phyloP scores from a whole-genome alignment of 176 grass and related monocot species.

The Cenchrus purpureus region DNA sequence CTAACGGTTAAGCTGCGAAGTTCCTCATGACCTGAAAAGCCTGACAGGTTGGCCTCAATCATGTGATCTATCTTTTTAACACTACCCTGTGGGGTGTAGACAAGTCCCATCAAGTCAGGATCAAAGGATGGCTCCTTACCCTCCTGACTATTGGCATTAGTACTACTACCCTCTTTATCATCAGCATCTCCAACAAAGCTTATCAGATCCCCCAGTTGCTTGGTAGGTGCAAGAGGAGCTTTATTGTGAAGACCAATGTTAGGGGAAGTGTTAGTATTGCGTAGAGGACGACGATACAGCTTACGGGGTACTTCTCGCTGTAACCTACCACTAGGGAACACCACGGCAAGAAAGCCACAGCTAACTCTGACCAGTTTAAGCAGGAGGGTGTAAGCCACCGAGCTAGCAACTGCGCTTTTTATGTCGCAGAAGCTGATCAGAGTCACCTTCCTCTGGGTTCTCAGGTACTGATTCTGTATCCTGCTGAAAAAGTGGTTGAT shows the following conservation, averaged over 20 bases:
- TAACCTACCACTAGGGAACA: conserved; percentile 46
- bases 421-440: conserved; percentile 61
- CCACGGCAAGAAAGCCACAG: conserved; percentile 38
- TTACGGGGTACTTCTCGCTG: conserved; percentile 10
- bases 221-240: conserved; percentile 21
- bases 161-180: conserved; percentile 15
- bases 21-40: conserved; percentile 34
- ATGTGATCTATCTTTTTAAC: conserved; percentile 50
- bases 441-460: conserved; percentile 40
- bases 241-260: not conserved
- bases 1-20: not conserved
- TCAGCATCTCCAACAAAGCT: conserved; percentile 13
- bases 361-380: conserved; percentile 42
- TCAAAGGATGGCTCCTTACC: conserved; percentile 10
- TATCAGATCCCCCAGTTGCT: conserved; percentile 39
- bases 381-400: conserved; percentile 20
- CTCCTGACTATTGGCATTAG: not conserved
- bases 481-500: conserved; percentile 61
- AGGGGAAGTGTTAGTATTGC: not conserved
- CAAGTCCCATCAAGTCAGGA: not conserved
- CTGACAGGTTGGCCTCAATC: conserved; percentile 43
- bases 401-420: conserved; percentile 60
- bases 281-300: conserved; percentile 17
- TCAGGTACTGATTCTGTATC: conserved; percentile 50
- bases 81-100: not conserved